phyloP scores from a whole-genome alignment of 148 eudicot genomes.

The Fagopyrum homotropicum region DNA sequence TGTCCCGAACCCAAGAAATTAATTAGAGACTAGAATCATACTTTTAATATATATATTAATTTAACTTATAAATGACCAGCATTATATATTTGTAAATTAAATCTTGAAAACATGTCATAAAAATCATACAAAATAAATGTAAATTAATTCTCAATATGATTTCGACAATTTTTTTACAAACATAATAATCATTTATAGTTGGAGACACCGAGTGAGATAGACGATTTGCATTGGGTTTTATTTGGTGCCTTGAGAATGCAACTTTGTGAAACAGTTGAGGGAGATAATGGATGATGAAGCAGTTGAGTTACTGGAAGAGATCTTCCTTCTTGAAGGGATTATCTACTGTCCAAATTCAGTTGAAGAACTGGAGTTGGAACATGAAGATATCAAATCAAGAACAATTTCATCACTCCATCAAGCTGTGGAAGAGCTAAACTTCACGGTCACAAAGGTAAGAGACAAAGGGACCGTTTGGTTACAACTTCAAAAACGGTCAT shows the following conservation, averaged over 20 bases:
- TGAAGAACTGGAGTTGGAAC: slow-evolving; percentile 51
- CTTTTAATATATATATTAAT: too few relatives aligned
- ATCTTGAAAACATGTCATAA: too few relatives aligned
- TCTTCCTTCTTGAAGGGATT: slow-evolving; percentile 57
- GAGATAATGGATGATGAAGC: slow-evolving; percentile 51
- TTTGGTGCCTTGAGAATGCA: slow-evolving; percentile 8
- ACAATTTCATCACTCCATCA: slow-evolving; percentile 60
- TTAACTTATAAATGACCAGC: too few relatives aligned
- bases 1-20: neutral
- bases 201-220: too few relatives aligned
- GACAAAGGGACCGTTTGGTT: too few relatives aligned
- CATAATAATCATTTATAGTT: too few relatives aligned
- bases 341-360: slow-evolving; percentile 40
- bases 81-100: too few relatives aligned
- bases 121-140: too few relatives aligned
- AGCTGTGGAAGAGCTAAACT: slow-evolving; percentile 50
- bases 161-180: too few relatives aligned
- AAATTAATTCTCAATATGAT: too few relatives aligned
- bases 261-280: slow-evolving; percentile 37
- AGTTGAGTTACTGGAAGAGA: slow-evolving; percentile 60
- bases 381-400: slow-evolving; percentile 38
- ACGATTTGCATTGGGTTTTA: neutral
- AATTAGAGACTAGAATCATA: too few relatives aligned
- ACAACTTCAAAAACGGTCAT: too few relatives aligned
- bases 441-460: slow-evolving; percentile 45